Evolutionary conservation across 1,139 yeast species (phyloP).

Genomic region (Yamadazyma mexicana): DNA sequence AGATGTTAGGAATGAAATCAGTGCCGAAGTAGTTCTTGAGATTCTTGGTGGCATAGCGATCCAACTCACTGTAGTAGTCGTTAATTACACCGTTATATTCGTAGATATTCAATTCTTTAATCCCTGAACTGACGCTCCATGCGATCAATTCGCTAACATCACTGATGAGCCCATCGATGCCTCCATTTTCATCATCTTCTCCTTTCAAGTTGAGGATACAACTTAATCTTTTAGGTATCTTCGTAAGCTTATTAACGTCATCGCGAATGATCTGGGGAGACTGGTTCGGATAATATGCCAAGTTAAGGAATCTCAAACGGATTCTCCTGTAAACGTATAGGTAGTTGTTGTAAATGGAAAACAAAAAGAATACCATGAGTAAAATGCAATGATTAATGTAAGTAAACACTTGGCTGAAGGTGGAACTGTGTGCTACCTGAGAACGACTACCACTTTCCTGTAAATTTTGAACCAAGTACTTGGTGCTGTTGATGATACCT

Average conservation of each 20-base stretch:
- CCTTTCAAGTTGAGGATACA: slow-evolving; percentile 69
- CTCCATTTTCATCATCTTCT: slow-evolving; percentile 85
- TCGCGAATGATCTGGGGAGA: slow-evolving; percentile 86
- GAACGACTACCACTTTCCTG: neutral
- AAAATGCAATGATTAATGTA: slow-evolving; percentile 36
- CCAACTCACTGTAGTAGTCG: slow-evolving; percentile 49
- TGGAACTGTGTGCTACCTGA: neutral
- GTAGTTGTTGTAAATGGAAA: slow-evolving; percentile 54
- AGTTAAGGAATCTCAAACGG: slow-evolving; percentile 56
- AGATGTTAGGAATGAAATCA: slow-evolving; percentile 60
- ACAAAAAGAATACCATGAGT: slow-evolving; percentile 52
- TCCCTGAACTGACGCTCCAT: slow-evolving; percentile 88
- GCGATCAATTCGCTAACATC: slow-evolving; percentile 77
- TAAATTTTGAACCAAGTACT: slow-evolving; percentile 1
- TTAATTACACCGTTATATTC: slow-evolving; percentile 76
- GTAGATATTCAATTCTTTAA: slow-evolving; percentile 69
- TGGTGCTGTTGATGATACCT: neutral
- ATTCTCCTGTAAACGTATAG: slow-evolving; percentile 56
- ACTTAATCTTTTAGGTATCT: slow-evolving; percentile 77
- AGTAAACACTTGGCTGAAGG: neutral
- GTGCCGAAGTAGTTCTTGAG: slow-evolving; percentile 76
- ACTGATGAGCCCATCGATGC: slow-evolving; percentile 75
- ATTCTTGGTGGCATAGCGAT: slow-evolving; percentile 58
- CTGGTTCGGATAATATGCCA: slow-evolving; percentile 77
- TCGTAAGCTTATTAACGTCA: slow-evolving; percentile 70